These are phyloP conservation scores for Metschnikowia dekortorum DNA, from an alignment of 805 yeast species.

Conservation along the genomic window DNA sequence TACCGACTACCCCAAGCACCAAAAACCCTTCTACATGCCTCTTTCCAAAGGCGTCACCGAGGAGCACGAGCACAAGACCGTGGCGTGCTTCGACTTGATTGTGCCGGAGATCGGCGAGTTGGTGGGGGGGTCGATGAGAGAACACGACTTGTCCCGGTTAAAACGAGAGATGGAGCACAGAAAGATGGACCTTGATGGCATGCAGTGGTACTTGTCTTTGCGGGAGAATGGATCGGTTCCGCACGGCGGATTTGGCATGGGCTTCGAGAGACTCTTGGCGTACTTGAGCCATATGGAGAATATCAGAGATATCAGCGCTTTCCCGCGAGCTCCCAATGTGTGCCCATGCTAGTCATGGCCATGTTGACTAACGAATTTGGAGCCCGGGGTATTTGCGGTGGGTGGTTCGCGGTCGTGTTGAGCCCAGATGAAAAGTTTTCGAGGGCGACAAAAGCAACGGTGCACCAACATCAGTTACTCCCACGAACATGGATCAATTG, in stretches of 20 bases:
- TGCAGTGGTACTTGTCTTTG: conserved; percentile 78
- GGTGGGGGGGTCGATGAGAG: conserved; percentile 92
- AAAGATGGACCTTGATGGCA: conserved; percentile 53
- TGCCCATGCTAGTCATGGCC: conserved; percentile 26
- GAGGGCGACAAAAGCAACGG: conserved; percentile 6
- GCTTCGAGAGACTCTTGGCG: conserved; percentile 79
- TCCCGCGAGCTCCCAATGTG: conserved; percentile 62
- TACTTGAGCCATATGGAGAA: conserved; percentile 73
- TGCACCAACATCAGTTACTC: not conserved
- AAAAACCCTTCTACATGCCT: conserved; percentile 93
- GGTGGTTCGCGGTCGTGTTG: conserved; percentile 8
- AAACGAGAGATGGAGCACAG: conserved; percentile 46
- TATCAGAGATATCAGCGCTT: conserved; percentile 81
- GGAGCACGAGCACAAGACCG: conserved; percentile 47
- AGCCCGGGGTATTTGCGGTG: no score
- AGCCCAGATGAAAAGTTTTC: conserved; percentile 15
- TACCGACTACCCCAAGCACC: conserved; percentile 73
- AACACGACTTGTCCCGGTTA: conserved; percentile 53
- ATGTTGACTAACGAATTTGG: no score
- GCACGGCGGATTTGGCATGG: conserved; percentile 97
- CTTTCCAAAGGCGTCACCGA: conserved; percentile 25
- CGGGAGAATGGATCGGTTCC: conserved; percentile 80
- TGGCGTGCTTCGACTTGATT: conserved; percentile 84
- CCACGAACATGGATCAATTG: conserved; percentile 78
- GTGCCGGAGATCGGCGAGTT: conserved; percentile 92